phyloP scores from a whole-genome alignment of 2,329 filamentous ascomycete species.

The Sporothrix phasma region DNA sequence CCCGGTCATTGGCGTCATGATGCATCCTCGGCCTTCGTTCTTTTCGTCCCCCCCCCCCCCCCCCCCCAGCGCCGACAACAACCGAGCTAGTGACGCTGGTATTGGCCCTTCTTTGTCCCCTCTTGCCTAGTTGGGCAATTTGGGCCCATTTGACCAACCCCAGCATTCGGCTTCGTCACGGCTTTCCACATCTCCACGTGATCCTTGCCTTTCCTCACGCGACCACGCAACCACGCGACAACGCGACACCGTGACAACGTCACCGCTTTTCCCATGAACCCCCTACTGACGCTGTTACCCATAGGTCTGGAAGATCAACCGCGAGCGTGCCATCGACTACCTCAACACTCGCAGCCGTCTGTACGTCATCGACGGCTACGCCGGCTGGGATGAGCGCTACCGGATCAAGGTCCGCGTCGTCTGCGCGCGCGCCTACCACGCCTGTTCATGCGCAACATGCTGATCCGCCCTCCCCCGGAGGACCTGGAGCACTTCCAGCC shows the following conservation, averaged over 20 bases:
- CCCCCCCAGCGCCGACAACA: slow-evolving; percentile 15
- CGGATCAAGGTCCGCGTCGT: slow-evolving; percentile 95
- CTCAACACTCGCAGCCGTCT: slow-evolving; percentile 98
- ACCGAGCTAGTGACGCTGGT: slow-evolving; percentile 15
- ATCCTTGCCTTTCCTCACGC: background rate
- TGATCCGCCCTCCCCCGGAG: slow-evolving; percentile 83
- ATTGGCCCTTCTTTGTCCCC: background rate
- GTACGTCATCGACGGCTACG: slow-evolving; percentile 95
- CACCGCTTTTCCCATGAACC: background rate
- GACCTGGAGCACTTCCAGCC: slow-evolving; percentile 97
- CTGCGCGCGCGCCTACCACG: slow-evolving; percentile 98
- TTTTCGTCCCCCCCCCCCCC: slow-evolving; percentile 13
- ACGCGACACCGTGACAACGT: no score
- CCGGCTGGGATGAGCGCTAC: slow-evolving; percentile 98
- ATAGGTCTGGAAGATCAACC: slow-evolving; percentile 99
- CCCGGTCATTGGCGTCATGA: slow-evolving; percentile 15
- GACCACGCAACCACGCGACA: no score
- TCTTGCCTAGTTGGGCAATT: background rate
- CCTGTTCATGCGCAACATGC: slow-evolving; percentile 99
- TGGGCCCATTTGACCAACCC: background rate
- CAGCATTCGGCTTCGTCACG: background rate
- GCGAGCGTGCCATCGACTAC: slow-evolving; percentile 97
- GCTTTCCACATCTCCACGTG: slow-evolving; percentile 11
- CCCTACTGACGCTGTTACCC: slow-evolving; percentile 14
- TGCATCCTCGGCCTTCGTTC: slow-evolving; percentile 11